Base-by-base conservation (phyloP, 371 early-diverging fungal species). In the Apophysomyces ossiformis region DNA sequence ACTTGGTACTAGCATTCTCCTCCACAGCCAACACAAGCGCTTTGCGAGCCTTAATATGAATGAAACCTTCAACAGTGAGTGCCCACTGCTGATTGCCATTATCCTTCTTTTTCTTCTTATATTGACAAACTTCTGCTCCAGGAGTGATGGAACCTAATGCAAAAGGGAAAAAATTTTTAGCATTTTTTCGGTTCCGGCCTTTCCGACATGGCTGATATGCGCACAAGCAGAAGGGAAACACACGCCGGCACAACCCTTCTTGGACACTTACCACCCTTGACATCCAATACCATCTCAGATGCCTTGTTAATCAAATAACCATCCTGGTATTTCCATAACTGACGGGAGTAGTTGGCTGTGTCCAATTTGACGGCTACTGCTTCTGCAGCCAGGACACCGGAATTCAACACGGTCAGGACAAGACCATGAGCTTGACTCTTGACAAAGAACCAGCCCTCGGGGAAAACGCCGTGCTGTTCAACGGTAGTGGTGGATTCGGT, bases 401-500 rank as follows among this genome's bases (percentile, higher is more conserved):
- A 61, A 21, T 79, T 72, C 12, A 68, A 32, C 5, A 83, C 79
- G 38, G 84, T 80, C 18, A 87, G 71, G 39, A 84, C 84, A 2
- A 78, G 70, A 44, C 78, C 77, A 9, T 73, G 76, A 18, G 77
- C 80, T 68, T 67, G 88, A 75, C 79, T 84, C 73, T 86, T 88
- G 69, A 88, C 79, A 69, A 86, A 88, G 75, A 88, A 87, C 81
- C 83, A 86, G 56, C 82, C 81, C 16, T 74, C 72, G 37, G 88
- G 88, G 76, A 88, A 88, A 57, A 78, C 69, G 39, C 73, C 72
- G 5, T 60, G 62, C 5, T 60, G 65, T 47, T 76, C 73, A 45
- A 50, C 54, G 9, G 54, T 50, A 26, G 47, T 63, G 37, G 68
- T 64, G 8, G 58, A 46, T 32, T 65, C 64, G 12, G 63, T 62